Base-by-base conservation (phyloP, 306 rosid species). In the Astragalus membranaceus region DNA sequence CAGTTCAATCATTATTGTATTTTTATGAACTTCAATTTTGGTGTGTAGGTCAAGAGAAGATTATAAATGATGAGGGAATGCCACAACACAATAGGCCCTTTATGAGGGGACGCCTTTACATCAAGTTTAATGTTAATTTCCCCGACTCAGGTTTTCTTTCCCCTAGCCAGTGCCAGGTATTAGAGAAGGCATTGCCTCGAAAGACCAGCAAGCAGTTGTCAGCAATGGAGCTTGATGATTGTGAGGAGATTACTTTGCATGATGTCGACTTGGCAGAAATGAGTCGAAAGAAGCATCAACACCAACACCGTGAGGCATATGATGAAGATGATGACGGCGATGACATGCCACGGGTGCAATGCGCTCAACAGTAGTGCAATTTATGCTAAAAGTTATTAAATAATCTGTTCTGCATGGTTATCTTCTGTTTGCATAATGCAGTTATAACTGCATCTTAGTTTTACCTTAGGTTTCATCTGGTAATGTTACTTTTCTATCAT, bases 61-160 rank as follows among this genome's bases (percentile, higher is more conserved):
- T 87, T 10, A 85, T 89, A 55, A 83, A 89, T 4, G 90, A 87
- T 32, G 92, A 89, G 81, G 96, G 96, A 59, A 89, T 89, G 92
- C 96, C 92, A 0, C 87, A 83, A 30, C 78, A 80, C 62, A 56
- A 61, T 3, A 80, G 90, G 83, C 86, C 96, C 6, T 83, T 89
- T 80, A 81, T 89, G 73, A 87, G 61, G 80, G 92, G 92, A 10
- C 74, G 77, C 3, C 90, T 89, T 1, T 89, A 50, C 86, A 82
- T 89, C 41, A 73, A 79, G 41, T 89, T 87, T 23, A 76, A 73
- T 56, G 96, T 87, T 49, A 81, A 73, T 5, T 89, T 89, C 77
- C 96, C 90, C 0, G 86, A 85, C 0, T 73, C 82, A 0, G 90
- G 92, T 48, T 49, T 81, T 69, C 73, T 89, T 35, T 64, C 79